Base-by-base conservation (phyloP, 2,329 filamentous ascomycete genomes). In the Aureobasidium subglaciale region DNA sequence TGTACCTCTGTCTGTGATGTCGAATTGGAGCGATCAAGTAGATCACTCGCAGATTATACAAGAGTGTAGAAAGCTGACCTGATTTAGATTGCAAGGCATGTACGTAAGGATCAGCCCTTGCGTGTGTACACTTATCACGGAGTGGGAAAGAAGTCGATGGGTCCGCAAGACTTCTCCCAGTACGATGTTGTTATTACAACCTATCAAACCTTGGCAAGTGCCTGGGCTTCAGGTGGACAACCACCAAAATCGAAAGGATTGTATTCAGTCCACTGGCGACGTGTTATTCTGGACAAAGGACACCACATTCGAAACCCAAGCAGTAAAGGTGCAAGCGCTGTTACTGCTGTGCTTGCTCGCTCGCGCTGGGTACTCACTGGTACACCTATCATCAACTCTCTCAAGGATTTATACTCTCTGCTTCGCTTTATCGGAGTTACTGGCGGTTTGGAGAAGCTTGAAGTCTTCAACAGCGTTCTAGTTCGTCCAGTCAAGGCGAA, bases 1-100 rank as follows among this genome's bases (percentile, higher is more conserved):
- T 55, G 84, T 88, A 0, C 90, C 90, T 0, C 80, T 95, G 5
- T 86, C 85, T 50, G 89, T 95, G 18, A 91, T 95, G 87, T 90
- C 86, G 65, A 95, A 95, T 63, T 96, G 90, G 90, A 83, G 82
- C 62, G 83, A 86, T 54, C 90, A 95, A 37, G 48, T 53, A 24
- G 2, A 25, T 10, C 4, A 41, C 11, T 38, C 16, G 22, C 11
- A 50, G 45, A 5, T 2, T 35, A 15, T 24, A 20, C 2, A 16
- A 1, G n/a, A 29, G n/a, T 18, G 7, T 13, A 29, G 15, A 37
- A 29, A 4, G 11, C 25, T 53, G 13, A 50, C n/a, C 5, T 4
- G 7, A 9, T 18, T 5, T 18, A 54, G 68, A 87, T 92, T 54
- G 75, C 81, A 59, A 78, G 80, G 34, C 90, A 96, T 64, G 79